These are phyloP conservation scores for Crithidia mellificae DNA, from an alignment of 208 protist genomes.

Conservation along the genomic window DNA sequence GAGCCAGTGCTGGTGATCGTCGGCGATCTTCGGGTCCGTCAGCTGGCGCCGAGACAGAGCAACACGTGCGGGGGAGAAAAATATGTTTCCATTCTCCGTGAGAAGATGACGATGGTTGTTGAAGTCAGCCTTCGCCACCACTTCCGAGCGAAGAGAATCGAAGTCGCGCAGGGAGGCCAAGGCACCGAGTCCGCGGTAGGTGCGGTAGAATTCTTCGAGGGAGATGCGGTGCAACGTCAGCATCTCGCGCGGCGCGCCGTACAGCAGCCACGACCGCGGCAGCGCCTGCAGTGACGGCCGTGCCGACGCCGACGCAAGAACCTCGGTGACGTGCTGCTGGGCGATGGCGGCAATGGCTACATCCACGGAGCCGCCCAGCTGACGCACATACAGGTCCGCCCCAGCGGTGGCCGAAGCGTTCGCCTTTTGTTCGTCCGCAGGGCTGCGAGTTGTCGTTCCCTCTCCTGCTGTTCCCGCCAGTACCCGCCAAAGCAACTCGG, in stretches of 20 bases:
- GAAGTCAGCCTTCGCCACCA: constrained; percentile 8
- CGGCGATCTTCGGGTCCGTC: constrained; percentile 29
- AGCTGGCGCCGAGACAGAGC: not conserved
- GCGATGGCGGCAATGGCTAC: constrained; percentile 15
- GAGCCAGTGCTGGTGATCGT: constrained; percentile 87
- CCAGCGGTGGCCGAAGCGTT: not conserved
- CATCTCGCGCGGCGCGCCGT: constrained; percentile 50
- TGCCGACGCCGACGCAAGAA: constrained; percentile 3
- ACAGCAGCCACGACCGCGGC: constrained; percentile 46
- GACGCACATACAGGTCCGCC: constrained; percentile 16
- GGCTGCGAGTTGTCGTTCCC: no score
- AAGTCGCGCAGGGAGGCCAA: not conserved
- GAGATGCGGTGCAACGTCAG: constrained; percentile 44
- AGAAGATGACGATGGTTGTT: constrained; percentile 2
- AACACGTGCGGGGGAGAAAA: constrained; percentile 16
- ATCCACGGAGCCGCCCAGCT: constrained; percentile 17
- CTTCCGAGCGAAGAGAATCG: not conserved
- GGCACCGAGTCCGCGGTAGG: not conserved
- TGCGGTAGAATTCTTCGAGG: not conserved
- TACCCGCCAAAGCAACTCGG: constrained; percentile 27
- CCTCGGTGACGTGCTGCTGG: not conserved
- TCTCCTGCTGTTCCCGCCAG: not conserved
- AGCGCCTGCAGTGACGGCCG: constrained; percentile 16
- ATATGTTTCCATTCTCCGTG: constrained; percentile 19
- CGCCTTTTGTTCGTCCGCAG: not conserved